A percentile compares a stretch with the other conserved stretches of the same genome.
Conservation (phyloP, 2,329 filamentous ascomycete species). For the Exophiala calicioides region DNA sequence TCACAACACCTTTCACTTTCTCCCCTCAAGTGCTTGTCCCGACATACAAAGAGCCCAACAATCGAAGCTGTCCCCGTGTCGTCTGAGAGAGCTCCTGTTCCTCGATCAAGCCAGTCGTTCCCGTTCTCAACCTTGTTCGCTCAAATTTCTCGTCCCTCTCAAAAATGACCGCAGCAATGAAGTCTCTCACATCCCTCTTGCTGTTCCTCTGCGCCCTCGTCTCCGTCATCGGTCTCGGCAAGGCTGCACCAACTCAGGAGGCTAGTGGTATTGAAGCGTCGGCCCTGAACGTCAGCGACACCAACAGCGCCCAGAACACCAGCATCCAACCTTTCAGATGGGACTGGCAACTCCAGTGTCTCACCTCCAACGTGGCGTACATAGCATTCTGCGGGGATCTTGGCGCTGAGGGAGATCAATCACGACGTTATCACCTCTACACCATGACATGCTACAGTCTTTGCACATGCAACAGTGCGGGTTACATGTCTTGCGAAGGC, state of each 20-base stretch:
- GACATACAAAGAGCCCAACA: no score
- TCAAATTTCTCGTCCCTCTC: no score
- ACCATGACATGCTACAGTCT: conserved; percentile 4
- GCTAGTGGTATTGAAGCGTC: no score
- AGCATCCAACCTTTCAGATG: background rate
- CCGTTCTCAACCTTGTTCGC: no score
- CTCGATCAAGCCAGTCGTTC: no score
- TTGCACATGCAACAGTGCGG: conserved; percentile 1
- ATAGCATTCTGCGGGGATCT: no score
- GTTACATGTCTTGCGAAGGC: background rate
- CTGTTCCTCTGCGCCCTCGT: background rate
- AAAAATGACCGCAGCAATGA: conserved; percentile 1
- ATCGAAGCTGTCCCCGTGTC: no score
- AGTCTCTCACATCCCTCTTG: background rate
- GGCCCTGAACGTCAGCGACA: background rate
- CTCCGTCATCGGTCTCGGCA: background rate
- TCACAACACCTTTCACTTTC: no score
- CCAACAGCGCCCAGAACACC: background rate
- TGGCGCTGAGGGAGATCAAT: no score
- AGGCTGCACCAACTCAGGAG: conserved; percentile 4
- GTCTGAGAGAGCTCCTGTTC: no score
- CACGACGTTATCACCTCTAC: background rate
- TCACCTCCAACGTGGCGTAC: no score
- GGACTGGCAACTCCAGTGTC: conserved; percentile 3
- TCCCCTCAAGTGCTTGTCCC: no score